These are phyloP conservation scores for Cucurbita pepo DNA, from an alignment of 306 rosid species.

Conservation along the genomic window DNA sequence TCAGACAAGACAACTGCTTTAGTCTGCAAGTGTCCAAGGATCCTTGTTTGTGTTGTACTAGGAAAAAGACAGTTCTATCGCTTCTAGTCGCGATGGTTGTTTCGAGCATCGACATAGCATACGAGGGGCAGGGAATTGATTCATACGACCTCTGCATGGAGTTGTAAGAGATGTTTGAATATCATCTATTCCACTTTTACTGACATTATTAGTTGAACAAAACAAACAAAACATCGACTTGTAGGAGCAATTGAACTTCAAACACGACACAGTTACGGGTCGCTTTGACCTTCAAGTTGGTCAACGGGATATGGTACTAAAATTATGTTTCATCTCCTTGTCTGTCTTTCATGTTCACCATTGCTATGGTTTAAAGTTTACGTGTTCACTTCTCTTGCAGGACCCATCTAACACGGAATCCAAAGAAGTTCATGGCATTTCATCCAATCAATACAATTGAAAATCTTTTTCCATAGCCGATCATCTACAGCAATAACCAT, in stretches of 20 bases:
- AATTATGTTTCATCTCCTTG: not conserved
- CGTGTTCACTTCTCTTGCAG: constrained; percentile 15
- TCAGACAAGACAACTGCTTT: not conserved
- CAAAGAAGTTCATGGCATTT: constrained; percentile 17
- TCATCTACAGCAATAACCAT: not conserved
- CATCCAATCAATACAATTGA: constrained; percentile 14
- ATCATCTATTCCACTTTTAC: not conserved
- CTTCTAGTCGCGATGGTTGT: constrained; percentile 8
- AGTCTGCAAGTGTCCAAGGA: not conserved
- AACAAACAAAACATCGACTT: not conserved
- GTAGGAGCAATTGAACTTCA: constrained; percentile 31
- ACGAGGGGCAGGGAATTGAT: constrained; percentile 20
- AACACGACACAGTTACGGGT: constrained; percentile 11
- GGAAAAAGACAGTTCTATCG: constrained; percentile 14
- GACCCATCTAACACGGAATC: constrained; percentile 21
- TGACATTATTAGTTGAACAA: not conserved
- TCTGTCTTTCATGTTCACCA: not conserved
- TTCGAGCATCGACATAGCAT: constrained; percentile 8
- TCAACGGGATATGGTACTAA: constrained; percentile 17
- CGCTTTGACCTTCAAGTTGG: constrained; percentile 19
- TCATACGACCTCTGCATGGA: constrained; percentile 6
- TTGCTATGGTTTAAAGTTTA: not conserved
- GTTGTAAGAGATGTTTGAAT: constrained; percentile 19
- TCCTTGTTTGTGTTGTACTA: not conserved
- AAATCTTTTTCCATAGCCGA: constrained; percentile 8